These are phyloP conservation scores for Boletus rubropictus DNA, from an alignment of 768 basidiomycete genomes.

Conservation along the genomic window DNA sequence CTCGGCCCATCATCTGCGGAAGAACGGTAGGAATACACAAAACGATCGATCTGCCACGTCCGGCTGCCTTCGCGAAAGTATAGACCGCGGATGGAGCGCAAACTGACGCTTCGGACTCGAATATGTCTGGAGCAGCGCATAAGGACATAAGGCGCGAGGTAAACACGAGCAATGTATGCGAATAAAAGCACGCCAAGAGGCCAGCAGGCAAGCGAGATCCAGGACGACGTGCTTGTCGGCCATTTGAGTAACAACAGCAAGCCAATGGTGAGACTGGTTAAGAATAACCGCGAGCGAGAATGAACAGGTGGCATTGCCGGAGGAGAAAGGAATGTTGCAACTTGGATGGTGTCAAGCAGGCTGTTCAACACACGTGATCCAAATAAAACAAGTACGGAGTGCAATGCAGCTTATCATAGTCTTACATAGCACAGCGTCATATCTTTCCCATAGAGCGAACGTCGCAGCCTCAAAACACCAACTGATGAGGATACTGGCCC, in stretches of 20 bases:
- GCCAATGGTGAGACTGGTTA: slow-evolving; percentile 12
- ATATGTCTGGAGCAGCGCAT: slow-evolving; percentile 53
- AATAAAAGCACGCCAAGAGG: slow-evolving; percentile 46
- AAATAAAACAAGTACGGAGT: slow-evolving; percentile 11
- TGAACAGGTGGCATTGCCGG: slow-evolving; percentile 6
- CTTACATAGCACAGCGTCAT: slow-evolving; percentile 19
- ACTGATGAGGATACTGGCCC: slow-evolving; percentile 93
- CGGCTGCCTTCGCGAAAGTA: slow-evolving; percentile 54
- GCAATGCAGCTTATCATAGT: slow-evolving; percentile 23
- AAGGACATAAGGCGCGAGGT: slow-evolving; percentile 61
- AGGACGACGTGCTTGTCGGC: slow-evolving; percentile 28
- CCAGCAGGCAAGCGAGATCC: slow-evolving; percentile 44
- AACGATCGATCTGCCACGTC: slow-evolving; percentile 61
- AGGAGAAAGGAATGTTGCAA: slow-evolving; percentile 1
- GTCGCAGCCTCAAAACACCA: slow-evolving; percentile 65
- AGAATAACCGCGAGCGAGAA: slow-evolving; percentile 4
- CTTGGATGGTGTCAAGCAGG: too few species aligned
- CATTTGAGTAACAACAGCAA: slow-evolving; percentile 14
- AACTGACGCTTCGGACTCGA: slow-evolving; percentile 66
- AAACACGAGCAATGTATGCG: slow-evolving; percentile 57
- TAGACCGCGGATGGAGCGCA: slow-evolving; percentile 72
- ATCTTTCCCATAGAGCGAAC: slow-evolving; percentile 13
- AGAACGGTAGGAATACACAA: slow-evolving; percentile 52
- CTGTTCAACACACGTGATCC: slow-evolving; percentile 10
- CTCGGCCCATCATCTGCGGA: slow-evolving; percentile 42